A percentile compares a stretch with the other conserved stretches of the same genome.
These are phyloP conservation scores for Mimosa pudica DNA, from an alignment of 306 rosid species.

Conservation along the genomic window DNA sequence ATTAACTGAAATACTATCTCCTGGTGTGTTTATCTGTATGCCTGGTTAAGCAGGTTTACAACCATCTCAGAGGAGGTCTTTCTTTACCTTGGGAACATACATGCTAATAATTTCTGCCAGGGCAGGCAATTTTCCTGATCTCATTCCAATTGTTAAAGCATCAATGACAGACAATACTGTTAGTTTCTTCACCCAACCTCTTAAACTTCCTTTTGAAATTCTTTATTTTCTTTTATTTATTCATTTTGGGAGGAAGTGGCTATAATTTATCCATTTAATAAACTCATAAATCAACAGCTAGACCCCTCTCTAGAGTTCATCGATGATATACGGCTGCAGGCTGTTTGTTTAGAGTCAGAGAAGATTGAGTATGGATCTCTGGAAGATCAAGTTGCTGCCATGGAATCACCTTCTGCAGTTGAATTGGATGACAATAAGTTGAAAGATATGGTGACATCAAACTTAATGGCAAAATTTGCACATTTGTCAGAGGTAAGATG, in stretches of 20 bases:
- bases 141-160: conserved; percentile 71
- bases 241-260: neutral
- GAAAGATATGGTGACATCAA: conserved; percentile 71
- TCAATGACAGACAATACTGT: conserved; percentile 56
- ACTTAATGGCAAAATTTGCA: conserved; percentile 65
- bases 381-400: conserved; percentile 69
- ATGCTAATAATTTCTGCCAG: conserved; percentile 85
- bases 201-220: conserved; percentile 30
- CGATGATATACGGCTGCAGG: conserved; percentile 64
- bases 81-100: conserved; percentile 78
- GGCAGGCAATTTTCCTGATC: conserved; percentile 63
- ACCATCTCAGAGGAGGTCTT: conserved; percentile 84
- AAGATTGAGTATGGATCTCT: conserved; percentile 55
- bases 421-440: conserved; percentile 59
- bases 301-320: conserved; percentile 88
- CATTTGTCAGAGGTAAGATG: conserved; percentile 72
- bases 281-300: conserved; percentile 54
- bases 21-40: conserved; percentile 36
- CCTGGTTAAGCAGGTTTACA: conserved; percentile 67
- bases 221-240: conserved; percentile 9
- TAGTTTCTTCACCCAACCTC: conserved; percentile 33
- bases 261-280: conserved; percentile 22
- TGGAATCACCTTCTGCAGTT: conserved; percentile 55
- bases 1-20: conserved; percentile 21
- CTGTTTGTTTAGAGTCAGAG: conserved; percentile 54